Evolutionary conservation across 1,139 yeast species (phyloP), one percentile per base, ranked within the genome.

Genomic region (Oligophagozyma castellii): DNA sequence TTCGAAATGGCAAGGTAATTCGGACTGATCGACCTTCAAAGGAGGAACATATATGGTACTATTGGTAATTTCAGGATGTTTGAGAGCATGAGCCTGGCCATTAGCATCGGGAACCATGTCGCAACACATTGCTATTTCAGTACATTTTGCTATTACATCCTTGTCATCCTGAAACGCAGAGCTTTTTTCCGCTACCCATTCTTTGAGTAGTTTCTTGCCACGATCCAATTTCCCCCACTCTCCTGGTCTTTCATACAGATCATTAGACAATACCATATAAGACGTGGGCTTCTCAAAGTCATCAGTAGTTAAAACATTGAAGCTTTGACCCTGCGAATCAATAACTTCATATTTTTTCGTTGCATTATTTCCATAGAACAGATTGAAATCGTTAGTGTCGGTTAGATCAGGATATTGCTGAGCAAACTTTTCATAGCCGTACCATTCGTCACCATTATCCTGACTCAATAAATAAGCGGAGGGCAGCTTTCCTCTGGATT

Each of bases 331-430:
- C 14, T 39, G 26, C 4, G 53, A 45, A 34, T 49, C 53, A 21
- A 51, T 40, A 5, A 48, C 28, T 15, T 35, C 32, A 30, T 43
- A 59, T 14, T 60, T 62, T 7, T 58, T 65, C 37, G 27, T 45
- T 39, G 43, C 38, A 6, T 74, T 49, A 29, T 64, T 61, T 0
- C 95, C 96, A 49, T 74, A 78, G 24, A 89, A 53, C 37, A 89
- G 57, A 5, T 79, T 73, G 51, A 86, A 86, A n/a, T 93, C 94
- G 0, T 94, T 95, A 12, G 84, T 69, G 21, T 61, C 54, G 5
- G 51, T 43, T 16, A 80, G 51, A 5, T 45, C 27, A 4, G 42
- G 37, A 28, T 41, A 50, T n/a, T 35, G 30, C 8, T 22, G 12
- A 7, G 34, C 19, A 35, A 48, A 52, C 16, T 45, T 42, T 8